A percentile compares a stretch with the other conserved stretches of the same genome.
These are phyloP conservation scores for Phytophthora sp. DNA, from an alignment of 352 stramenopile species.

Conservation along the genomic window DNA sequence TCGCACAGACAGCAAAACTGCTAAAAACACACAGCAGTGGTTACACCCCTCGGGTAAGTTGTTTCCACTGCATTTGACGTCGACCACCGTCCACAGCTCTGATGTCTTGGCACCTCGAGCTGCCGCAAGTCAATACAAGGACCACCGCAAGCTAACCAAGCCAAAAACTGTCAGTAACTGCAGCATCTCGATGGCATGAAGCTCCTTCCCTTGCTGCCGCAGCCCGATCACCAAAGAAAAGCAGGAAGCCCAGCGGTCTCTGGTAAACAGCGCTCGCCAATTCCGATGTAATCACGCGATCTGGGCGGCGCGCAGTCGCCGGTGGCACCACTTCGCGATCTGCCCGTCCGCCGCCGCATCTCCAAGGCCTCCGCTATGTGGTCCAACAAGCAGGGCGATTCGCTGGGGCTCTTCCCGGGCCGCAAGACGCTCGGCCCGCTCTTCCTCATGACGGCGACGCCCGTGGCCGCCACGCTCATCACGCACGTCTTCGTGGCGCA, in stretches of 20 bases:
- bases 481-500: constrained; percentile 77
- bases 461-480: constrained; percentile 85
- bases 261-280: constrained; percentile 26
- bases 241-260: background rate
- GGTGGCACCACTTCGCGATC: constrained; percentile 28
- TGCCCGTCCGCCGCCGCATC: background rate
- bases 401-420: constrained; percentile 74
- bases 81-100: too few relatives aligned
- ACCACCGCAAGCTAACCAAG: too few relatives aligned
- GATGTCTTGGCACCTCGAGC: background rate
- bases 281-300: constrained; percentile 24
- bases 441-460: constrained; percentile 89
- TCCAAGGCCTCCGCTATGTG: constrained; percentile 52
- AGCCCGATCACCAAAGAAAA: too few relatives aligned
- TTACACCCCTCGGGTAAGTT: too few relatives aligned
- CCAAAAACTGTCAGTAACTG: too few relatives aligned
- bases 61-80: too few relatives aligned
- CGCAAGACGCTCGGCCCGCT: constrained; percentile 87
- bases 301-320: too few relatives aligned
- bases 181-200: too few relatives aligned
- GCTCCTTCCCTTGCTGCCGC: too few relatives aligned
- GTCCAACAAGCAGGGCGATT: constrained; percentile 76
- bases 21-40: too few relatives aligned
- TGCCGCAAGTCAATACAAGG: background rate
- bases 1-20: too few relatives aligned